A percentile compares a stretch with the other conserved stretches of the same genome.
Conservation (phyloP, 495 filamentous ascomycete genomes). For the Penicillium simplicissimum region DNA sequence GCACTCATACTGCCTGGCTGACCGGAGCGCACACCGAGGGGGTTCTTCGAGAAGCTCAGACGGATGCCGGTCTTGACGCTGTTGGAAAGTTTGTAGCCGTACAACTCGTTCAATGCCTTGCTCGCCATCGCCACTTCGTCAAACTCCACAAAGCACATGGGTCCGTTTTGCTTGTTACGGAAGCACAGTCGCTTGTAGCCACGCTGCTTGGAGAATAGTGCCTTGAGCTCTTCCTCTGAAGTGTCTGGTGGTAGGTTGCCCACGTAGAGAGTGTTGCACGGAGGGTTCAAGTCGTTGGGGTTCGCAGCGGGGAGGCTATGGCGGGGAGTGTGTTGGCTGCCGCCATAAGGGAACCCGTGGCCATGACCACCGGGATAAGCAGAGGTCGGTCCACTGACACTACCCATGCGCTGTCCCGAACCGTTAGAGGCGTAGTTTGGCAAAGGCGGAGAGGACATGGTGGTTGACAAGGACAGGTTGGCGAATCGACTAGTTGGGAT, state of each 20-base stretch:
- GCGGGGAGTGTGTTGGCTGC: slow-evolving; percentile 59
- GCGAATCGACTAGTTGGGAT: slow-evolving; percentile 71
- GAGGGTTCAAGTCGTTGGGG: slow-evolving; percentile 94
- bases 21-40: slow-evolving; percentile 84
- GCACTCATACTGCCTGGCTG: slow-evolving; percentile 60
- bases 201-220: slow-evolving; percentile 89
- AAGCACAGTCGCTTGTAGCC: slow-evolving; percentile 97
- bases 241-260: slow-evolving; percentile 94
- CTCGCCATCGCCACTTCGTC: slow-evolving; percentile 94
- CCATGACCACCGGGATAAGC: slow-evolving; percentile 63
- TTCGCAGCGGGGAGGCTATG: slow-evolving; percentile 86
- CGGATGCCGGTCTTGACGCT: slow-evolving; percentile 95
- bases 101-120: slow-evolving; percentile 88
- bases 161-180: slow-evolving; percentile 96
- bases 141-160: slow-evolving; percentile 99
- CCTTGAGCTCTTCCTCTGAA: slow-evolving; percentile 94
- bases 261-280: slow-evolving; percentile 97
- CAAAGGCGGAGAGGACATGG: slow-evolving; percentile 54
- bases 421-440: slow-evolving; percentile 46
- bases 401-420: slow-evolving; percentile 36
- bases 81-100: slow-evolving; percentile 86
- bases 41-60: slow-evolving; percentile 98
- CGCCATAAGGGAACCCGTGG: slow-evolving; percentile 53
- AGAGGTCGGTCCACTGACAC: slow-evolving; percentile 53
- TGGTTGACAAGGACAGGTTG: slow-evolving; percentile 70